These are phyloP conservation scores for Kodamaea leandrae DNA, from an alignment of 805 yeast genomes.

Conservation along the genomic window DNA sequence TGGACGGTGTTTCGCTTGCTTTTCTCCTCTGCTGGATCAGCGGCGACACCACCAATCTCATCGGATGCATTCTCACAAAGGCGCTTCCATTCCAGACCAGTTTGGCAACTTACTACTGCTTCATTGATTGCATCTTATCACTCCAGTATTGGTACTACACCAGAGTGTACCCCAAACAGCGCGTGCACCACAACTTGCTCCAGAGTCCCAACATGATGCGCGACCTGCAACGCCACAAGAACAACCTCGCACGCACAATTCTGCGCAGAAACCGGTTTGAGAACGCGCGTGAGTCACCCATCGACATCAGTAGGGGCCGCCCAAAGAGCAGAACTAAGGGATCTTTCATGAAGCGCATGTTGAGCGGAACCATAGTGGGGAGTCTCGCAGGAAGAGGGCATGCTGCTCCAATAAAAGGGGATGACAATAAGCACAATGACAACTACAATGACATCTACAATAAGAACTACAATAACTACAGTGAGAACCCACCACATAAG, in stretches of 20 bases:
- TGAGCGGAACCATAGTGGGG: constrained; percentile 14
- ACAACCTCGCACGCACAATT: not conserved
- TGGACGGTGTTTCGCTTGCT: constrained; percentile 31
- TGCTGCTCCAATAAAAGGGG: not conserved
- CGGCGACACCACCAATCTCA: constrained; percentile 46
- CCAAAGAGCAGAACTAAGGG: not conserved
- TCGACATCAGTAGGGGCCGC: constrained; percentile 9
- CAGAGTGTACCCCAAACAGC: constrained; percentile 39
- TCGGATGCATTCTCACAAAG: constrained; percentile 72
- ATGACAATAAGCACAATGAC: not conserved
- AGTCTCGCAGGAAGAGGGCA: constrained; percentile 13
- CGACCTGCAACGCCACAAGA: constrained; percentile 10
- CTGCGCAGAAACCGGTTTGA: constrained; percentile 25
- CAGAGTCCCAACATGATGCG: constrained; percentile 38
- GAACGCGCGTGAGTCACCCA: constrained; percentile 10
- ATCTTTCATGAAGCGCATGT: constrained; percentile 14
- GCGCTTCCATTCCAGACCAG: constrained; percentile 81
- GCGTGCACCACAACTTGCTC: constrained; percentile 35
- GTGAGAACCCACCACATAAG: no score
- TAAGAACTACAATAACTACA: not conserved
- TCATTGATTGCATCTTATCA: constrained; percentile 65
- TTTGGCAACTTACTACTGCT: constrained; percentile 69
- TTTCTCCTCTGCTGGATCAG: constrained; percentile 36
- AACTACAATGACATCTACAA: not conserved
- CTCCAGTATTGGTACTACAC: constrained; percentile 73